Evolutionary conservation across 768 basidiomycete species (phyloP).

Genomic region (Naganishia antarctica): DNA sequence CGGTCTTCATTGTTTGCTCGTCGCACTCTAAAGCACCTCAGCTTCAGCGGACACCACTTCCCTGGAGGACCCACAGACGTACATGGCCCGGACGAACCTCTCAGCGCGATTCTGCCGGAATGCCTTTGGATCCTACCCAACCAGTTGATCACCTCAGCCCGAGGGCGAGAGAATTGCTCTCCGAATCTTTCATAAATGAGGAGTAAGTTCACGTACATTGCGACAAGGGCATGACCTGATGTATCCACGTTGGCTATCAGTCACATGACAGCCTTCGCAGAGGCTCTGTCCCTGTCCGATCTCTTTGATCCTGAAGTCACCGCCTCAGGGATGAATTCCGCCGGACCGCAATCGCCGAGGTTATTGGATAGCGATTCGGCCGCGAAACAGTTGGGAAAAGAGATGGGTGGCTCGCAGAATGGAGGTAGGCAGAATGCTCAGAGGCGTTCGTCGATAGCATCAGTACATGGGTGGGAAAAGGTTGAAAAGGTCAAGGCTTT

Average conservation of each 20-base stretch:
- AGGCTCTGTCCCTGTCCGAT: conserved; percentile 66
- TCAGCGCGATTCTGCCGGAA: not conserved
- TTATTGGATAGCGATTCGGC: not conserved
- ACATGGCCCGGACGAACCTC: not conserved
- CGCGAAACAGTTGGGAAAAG: conserved; percentile 13
- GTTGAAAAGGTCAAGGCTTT: conserved; percentile 49
- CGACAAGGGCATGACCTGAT: too few species aligned
- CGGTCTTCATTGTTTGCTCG: too few species aligned
- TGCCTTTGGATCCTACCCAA: not conserved
- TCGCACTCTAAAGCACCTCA: too few species aligned
- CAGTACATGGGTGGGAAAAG: conserved; percentile 30
- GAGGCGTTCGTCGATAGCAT: conserved; percentile 1
- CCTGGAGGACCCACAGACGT: too few species aligned
- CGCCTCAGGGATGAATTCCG: conserved; percentile 31
- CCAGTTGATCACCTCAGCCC: conserved; percentile 18
- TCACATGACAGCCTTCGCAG: conserved; percentile 70
- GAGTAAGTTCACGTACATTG: conserved; percentile 20
- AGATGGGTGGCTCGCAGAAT: conserved; percentile 25
- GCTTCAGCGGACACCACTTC: too few species aligned
- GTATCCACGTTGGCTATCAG: conserved; percentile 41
- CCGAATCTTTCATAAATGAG: conserved; percentile 20
- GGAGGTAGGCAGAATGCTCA: not conserved
- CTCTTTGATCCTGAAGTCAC: conserved; percentile 49
- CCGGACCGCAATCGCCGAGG: not conserved
- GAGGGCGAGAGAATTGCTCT: conserved; percentile 16